Evolutionary conservation across 2,329 filamentous ascomycete species (phyloP).

Genomic region (Aureobasidium sp.): DNA sequence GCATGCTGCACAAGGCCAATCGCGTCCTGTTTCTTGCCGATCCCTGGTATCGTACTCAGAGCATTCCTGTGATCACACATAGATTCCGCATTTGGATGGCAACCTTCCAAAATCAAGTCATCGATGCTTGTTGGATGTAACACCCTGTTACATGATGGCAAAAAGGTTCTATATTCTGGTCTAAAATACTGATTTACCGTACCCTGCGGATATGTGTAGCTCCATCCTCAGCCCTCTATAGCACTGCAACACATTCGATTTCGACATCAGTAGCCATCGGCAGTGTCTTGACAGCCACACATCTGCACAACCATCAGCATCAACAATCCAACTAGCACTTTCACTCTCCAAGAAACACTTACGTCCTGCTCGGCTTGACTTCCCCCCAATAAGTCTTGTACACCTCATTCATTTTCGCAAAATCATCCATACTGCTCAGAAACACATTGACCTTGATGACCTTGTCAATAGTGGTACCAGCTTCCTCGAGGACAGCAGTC

Average conservation of each 20-base stretch:
- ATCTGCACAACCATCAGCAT: slow-evolving; percentile 27
- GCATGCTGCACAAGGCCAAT: no score
- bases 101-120: no score
- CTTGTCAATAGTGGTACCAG: slow-evolving; percentile 53
- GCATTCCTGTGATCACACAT: no score
- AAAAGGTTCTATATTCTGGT: no score
- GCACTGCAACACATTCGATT: slow-evolving; percentile 45
- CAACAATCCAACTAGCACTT: neutral
- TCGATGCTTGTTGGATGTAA: neutral
- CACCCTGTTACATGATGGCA: neutral
- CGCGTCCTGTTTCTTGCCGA: no score
- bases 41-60: no score
- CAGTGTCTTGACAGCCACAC: slow-evolving; percentile 47
- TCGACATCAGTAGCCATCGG: slow-evolving; percentile 47
- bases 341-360: slow-evolving; percentile 11
- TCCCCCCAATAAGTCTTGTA: slow-evolving; percentile 36
- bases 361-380: slow-evolving; percentile 30
- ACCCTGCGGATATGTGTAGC: no score
- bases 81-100: no score
- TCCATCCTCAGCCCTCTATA: slow-evolving; percentile 21
- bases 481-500: slow-evolving; percentile 51
- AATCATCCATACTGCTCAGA: slow-evolving; percentile 58
- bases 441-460: slow-evolving; percentile 63
- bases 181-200: no score
- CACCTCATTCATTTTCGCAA: slow-evolving; percentile 51